Conservation (phyloP, 768 basidiomycete species). For the Dentipellis fragilis region DNA sequence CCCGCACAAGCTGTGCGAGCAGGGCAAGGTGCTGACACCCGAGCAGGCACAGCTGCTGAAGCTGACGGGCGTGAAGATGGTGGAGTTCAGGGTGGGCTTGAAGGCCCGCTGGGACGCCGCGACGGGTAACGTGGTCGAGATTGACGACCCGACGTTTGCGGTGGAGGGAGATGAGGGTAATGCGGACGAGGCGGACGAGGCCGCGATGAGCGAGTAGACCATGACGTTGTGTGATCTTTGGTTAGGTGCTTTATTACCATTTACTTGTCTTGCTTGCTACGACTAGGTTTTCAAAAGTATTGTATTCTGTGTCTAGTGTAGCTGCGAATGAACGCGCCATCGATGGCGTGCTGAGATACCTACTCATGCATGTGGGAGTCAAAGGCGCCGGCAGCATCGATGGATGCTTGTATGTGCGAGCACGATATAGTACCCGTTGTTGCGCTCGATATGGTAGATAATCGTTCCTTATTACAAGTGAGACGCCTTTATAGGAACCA, state of each 20-base stretch:
- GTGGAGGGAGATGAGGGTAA: slow-evolving; percentile 11
- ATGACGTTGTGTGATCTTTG: neutral
- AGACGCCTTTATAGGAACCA: neutral
- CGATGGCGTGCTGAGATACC: neutral
- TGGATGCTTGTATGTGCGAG: neutral
- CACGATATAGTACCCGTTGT: too few relatives aligned
- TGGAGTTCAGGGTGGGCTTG: slow-evolving; percentile 66
- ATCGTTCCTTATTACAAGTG: neutral
- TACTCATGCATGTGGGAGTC: neutral
- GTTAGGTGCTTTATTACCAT: neutral
- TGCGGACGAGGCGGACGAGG: slow-evolving; percentile 18
- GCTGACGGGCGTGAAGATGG: slow-evolving; percentile 84
- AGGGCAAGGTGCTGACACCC: slow-evolving; percentile 67
- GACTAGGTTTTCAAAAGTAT: neutral
- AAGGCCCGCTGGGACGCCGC: slow-evolving; percentile 64
- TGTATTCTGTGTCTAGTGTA: neutral
- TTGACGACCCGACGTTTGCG: slow-evolving; percentile 35
- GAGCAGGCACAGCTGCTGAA: slow-evolving; percentile 94
- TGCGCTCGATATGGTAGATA: too few relatives aligned
- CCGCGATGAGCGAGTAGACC: slow-evolving; percentile 42
- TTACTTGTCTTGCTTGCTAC: neutral
- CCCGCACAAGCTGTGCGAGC: slow-evolving; percentile 77
- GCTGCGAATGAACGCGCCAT: neutral
- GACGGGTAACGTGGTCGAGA: slow-evolving; percentile 52
- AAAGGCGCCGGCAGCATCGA: neutral